phyloP scores from a whole-genome alignment of 345 rosid genomes.

The Linum trigynum region DNA sequence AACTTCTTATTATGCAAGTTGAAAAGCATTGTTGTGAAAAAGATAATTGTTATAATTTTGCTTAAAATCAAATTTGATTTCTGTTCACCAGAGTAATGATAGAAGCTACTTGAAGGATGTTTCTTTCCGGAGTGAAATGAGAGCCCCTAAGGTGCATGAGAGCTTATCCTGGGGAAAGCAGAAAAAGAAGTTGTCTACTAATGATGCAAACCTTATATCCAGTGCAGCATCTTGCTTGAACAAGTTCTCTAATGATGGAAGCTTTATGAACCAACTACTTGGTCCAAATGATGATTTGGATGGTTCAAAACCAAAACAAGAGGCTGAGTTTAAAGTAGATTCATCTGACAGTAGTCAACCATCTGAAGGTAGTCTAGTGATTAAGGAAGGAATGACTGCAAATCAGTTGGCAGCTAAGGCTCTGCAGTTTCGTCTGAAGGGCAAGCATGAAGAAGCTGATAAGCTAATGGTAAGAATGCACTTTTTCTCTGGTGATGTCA shows the following conservation, averaged over 20 bases:
- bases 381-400: constrained; percentile 41
- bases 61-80: constrained; percentile 6
- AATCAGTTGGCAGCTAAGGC: constrained; percentile 89
- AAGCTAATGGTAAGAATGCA: constrained; percentile 49
- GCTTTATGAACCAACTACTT: constrained; percentile 49
- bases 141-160: constrained; percentile 55
- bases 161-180: constrained; percentile 71
- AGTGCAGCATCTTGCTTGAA: constrained; percentile 58
- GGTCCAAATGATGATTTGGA: constrained; percentile 25
- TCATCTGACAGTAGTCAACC: constrained; percentile 16
- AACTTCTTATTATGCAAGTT: neutral
- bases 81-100: constrained; percentile 25
- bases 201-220: constrained; percentile 44
- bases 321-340: constrained; percentile 16
- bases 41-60: neutral
- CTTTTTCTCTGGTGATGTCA: constrained; percentile 3
- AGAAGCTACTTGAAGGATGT: constrained; percentile 58
- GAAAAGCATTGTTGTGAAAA: neutral
- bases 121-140: constrained; percentile 47
- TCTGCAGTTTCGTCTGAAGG: constrained; percentile 76
- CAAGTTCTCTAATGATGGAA: constrained; percentile 71
- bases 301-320: constrained; percentile 20
- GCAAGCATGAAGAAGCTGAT: constrained; percentile 82
- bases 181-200: constrained; percentile 29
- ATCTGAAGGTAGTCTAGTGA: constrained; percentile 20